These are phyloP conservation scores for Umbelopsis ramanniana DNA, from an alignment of 192 early-diverging fungal genomes.

Conservation along the genomic window DNA sequence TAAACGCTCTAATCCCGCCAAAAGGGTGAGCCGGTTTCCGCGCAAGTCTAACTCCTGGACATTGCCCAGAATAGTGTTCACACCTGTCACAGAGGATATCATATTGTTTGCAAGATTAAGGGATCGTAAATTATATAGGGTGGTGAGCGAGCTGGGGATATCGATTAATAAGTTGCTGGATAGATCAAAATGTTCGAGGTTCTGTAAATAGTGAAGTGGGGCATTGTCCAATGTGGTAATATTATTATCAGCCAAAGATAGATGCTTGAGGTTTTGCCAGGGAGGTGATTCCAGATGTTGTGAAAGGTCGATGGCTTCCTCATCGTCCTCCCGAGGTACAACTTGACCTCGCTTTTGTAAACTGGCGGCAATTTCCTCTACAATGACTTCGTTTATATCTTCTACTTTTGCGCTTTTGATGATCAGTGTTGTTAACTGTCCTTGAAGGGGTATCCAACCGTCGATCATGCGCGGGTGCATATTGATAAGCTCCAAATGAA, in stretches of 20 bases:
- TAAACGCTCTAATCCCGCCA: slow-evolving; percentile 60
- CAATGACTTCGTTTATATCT: slow-evolving; percentile 50
- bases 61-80: slow-evolving; percentile 57
- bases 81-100: slow-evolving; percentile 50
- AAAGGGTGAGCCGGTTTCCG: slow-evolving; percentile 51
- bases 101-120: slow-evolving; percentile 62
- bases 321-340: slow-evolving; percentile 9
- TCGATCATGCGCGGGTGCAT: slow-evolving; percentile 48
- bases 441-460: slow-evolving; percentile 53
- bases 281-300: slow-evolving; percentile 17
- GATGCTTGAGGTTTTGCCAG: slow-evolving; percentile 45
- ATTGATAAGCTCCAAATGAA: slow-evolving; percentile 54
- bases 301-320: not conserved
- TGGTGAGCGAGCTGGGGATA: slow-evolving; percentile 46
- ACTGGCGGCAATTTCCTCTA: slow-evolving; percentile 35
- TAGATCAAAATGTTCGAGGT: slow-evolving; percentile 53
- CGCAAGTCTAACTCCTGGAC: slow-evolving; percentile 53
- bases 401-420: slow-evolving; percentile 48
- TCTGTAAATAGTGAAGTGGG: slow-evolving; percentile 41
- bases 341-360: slow-evolving; percentile 12
- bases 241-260: slow-evolving; percentile 55
- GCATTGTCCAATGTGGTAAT: slow-evolving; percentile 49
- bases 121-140: slow-evolving; percentile 51
- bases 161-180: slow-evolving; percentile 55
- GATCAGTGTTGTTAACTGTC: slow-evolving; percentile 46